Base-by-base conservation (phyloP, 2,329 filamentous ascomycete genomes). In the Scedosporium minutisporum region DNA sequence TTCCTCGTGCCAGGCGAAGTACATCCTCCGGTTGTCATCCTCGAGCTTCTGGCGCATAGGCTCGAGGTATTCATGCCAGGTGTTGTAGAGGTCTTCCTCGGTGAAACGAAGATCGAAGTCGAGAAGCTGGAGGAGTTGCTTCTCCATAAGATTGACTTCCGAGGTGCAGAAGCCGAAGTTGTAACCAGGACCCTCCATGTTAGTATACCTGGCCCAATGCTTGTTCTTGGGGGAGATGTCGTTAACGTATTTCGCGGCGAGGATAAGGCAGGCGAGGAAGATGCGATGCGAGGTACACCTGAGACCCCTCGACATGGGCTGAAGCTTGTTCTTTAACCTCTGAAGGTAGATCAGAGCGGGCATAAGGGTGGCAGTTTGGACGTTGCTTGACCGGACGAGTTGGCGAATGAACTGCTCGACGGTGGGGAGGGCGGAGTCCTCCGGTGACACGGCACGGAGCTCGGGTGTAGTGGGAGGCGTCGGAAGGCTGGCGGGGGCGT, bases 211-310 rank as follows among this genome's bases (percentile, higher is more conserved):
- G 67, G 95, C 93, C 95, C 95, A 99, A 82, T 99, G 95, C 87
- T 97, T 97, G 85, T 99, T 99, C 87, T 97, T 97, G 66, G 95
- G 95, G 12, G 92, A 97, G 65, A 92, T 96, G 81, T 97, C 95
- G 75, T 99, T 97, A 69, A 97, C 84, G 76, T 97, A 97, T 87
- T 99, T 99, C 69, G 95, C 93, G 1, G 95, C 87, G 57, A 88
- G 81, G 71, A 95, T 95, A 67, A 93, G 86, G 16, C 90, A 81
- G 51, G 91, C 93, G 58, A 99, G 84, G 79, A 99, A 97, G 82
- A 99, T 97, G 70, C 95, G 89, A 80, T 99, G 95, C 57, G 93
- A 91, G 25, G 95, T 97, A 82, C 95, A 97, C 69, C 90, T 88
- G 78, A 97, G 91, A 67, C 95, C 95, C 78, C 96, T 96, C 69